These are phyloP conservation scores for Pythium dissotocum DNA, from an alignment of 352 stramenopile species.

Conservation along the genomic window DNA sequence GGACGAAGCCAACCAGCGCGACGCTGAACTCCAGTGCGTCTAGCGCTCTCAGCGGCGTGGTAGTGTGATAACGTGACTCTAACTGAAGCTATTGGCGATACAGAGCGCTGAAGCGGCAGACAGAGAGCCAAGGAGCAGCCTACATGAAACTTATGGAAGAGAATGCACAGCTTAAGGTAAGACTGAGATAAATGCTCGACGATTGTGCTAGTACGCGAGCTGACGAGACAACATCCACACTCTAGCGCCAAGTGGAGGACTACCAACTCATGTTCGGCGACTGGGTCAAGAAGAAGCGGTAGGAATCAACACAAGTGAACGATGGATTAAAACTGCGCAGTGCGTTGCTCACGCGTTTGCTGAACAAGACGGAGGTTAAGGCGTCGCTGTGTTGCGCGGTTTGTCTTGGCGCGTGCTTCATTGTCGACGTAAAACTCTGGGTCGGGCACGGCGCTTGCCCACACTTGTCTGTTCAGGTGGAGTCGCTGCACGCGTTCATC, in stretches of 20 bases:
- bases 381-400: conserved; percentile 10
- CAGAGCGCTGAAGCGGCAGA: conserved; percentile 70
- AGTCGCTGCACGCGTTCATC: conserved; percentile 48
- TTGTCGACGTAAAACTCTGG: conserved; percentile 45
- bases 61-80: background rate
- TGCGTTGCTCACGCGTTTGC: conserved; percentile 2
- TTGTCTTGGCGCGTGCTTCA: conserved; percentile 21
- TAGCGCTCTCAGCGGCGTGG: background rate
- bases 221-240: background rate
- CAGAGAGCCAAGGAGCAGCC: conserved; percentile 61
- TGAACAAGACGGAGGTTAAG: conserved; percentile 17
- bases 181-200: background rate
- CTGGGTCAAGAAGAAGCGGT: conserved; percentile 85
- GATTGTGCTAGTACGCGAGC: background rate
- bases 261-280: conserved; percentile 84
- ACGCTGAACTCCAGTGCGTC: conserved; percentile 70
- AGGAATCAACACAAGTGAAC: background rate
- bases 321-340: background rate
- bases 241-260: conserved; percentile 66
- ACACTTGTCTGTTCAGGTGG: conserved; percentile 35
- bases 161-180: conserved; percentile 72
- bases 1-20: conserved; percentile 65
- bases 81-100: background rate
- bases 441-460: conserved; percentile 53
- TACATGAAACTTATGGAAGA: conserved; percentile 79